A percentile compares a stretch with the other conserved stretches of the same genome.
These are phyloP conservation scores for Phytophthora fragariaefolia DNA, from an alignment of 352 stramenopile genomes.

Conservation along the genomic window DNA sequence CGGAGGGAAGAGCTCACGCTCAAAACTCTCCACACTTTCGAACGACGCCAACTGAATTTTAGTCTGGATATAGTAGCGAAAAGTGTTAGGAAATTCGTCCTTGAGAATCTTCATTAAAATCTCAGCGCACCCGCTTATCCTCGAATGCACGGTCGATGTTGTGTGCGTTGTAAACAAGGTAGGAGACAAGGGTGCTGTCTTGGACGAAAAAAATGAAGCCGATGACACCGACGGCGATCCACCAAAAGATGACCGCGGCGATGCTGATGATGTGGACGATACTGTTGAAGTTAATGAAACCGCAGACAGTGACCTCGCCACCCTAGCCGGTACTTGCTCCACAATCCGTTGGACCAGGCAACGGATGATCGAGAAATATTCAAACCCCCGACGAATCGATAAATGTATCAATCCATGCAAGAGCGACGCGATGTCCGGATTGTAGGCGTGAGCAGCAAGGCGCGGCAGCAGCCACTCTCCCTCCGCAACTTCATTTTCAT, in stretches of 20 bases:
- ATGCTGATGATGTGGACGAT: slow-evolving; percentile 47
- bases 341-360: slow-evolving; percentile 63
- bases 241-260: slow-evolving; percentile 38
- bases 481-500: slow-evolving; percentile 39
- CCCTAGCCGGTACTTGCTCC: slow-evolving; percentile 43
- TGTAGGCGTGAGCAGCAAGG: slow-evolving; percentile 63
- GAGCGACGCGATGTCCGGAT: slow-evolving; percentile 63
- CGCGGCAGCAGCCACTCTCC: slow-evolving; percentile 55
- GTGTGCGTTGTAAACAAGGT: slow-evolving; percentile 51
- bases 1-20: slow-evolving; percentile 68
- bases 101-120: slow-evolving; percentile 72
- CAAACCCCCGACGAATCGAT: slow-evolving; percentile 51
- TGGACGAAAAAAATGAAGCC: slow-evolving; percentile 36
- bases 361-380: slow-evolving; percentile 54
- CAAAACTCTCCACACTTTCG: slow-evolving; percentile 74
- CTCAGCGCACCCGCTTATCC: slow-evolving; percentile 68
- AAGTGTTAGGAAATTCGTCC: slow-evolving; percentile 80
- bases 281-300: slow-evolving; percentile 53
- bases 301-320: slow-evolving; percentile 38
- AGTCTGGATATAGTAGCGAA: slow-evolving; percentile 75
- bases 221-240: slow-evolving; percentile 32
- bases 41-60: slow-evolving; percentile 76
- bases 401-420: slow-evolving; percentile 74
- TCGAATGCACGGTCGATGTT: slow-evolving; percentile 48
- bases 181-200: slow-evolving; percentile 25